Percentiles rank a stretch among this genome's conserved stretches.
Evolutionary conservation across 345 rosid species (phyloP).

Genomic region (Linum usitatissimum): DNA sequence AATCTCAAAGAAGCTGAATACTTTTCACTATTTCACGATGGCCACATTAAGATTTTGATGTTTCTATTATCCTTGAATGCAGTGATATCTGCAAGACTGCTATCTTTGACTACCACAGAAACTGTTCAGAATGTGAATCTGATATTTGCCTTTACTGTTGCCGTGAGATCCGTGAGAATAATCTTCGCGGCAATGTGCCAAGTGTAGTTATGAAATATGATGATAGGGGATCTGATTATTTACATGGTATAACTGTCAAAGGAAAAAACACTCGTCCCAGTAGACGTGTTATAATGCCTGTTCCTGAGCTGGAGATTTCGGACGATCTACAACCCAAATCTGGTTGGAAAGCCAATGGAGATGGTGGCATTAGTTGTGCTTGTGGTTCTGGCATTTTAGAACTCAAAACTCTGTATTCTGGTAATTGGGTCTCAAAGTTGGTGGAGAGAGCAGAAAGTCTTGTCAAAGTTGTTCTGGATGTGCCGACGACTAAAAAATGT

Average conservation of each 20-base stretch:
- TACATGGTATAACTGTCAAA: slow-evolving; percentile 22
- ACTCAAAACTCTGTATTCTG: slow-evolving; percentile 32
- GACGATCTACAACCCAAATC: slow-evolving; percentile 7
- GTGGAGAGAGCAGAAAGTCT: slow-evolving; percentile 23
- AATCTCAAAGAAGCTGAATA: neutral
- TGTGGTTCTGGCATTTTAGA: slow-evolving; percentile 36
- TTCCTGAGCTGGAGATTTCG: slow-evolving; percentile 6
- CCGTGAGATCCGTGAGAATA: slow-evolving; percentile 17
- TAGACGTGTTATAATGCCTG: neutral
- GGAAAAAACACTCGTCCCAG: neutral
- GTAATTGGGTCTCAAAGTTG: slow-evolving; percentile 28
- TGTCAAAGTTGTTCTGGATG: slow-evolving; percentile 6
- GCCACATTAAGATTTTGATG: neutral
- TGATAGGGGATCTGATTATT: slow-evolving; percentile 2
- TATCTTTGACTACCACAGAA: slow-evolving; percentile 8
- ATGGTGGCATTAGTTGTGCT: slow-evolving; percentile 44
- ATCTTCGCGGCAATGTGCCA: slow-evolving; percentile 5
- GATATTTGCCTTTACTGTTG: slow-evolving; percentile 23
- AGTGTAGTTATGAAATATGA: slow-evolving; percentile 2
- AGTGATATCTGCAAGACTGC: slow-evolving; percentile 42
- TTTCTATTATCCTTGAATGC: slow-evolving; percentile 9
- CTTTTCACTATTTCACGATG: neutral
- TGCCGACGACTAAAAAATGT: slow-evolving; percentile 20
- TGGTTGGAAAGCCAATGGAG: slow-evolving; percentile 43
- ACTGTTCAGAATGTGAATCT: slow-evolving; percentile 14